Percentiles rank a stretch among this genome's conserved stretches.
Evolutionary conservation across 176 grass and related monocot species (phyloP).

Genomic region (Tuctoria greenei): DNA sequence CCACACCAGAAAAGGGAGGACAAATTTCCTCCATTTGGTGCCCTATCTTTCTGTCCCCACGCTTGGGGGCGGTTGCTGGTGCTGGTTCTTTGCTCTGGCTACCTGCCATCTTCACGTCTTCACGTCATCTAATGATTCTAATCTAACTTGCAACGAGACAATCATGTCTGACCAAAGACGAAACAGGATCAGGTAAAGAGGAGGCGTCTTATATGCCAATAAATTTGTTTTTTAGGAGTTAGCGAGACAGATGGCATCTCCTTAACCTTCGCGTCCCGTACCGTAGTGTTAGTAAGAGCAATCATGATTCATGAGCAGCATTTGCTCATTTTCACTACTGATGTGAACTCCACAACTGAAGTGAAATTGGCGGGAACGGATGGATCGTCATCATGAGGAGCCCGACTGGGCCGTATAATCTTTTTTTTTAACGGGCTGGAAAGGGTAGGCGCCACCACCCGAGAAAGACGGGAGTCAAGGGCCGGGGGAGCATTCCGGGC

Average conservation of each 20-base stretch:
- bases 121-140: no score
- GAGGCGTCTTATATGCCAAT: neutral
- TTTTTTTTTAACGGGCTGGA: neutral
- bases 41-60: neutral
- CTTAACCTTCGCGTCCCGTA: neutral
- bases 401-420: constrained; percentile 24
- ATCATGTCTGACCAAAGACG: neutral
- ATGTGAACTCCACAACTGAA: no score
- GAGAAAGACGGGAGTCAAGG: constrained; percentile 19
- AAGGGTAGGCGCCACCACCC: neutral
- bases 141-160: neutral
- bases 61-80: neutral
- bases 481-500: neutral
- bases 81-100: neutral
- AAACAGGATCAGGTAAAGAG: neutral
- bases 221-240: neutral
- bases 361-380: neutral
- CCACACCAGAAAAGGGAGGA: neutral
- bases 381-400: constrained; percentile 1
- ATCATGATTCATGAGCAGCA: neutral
- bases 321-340: no score
- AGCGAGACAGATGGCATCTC: neutral
- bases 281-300: neutral
- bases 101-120: no score
- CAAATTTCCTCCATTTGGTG: neutral